phyloP scores from a whole-genome alignment of 164 flowering plant species.

The Tetrastigma voinierianum region DNA sequence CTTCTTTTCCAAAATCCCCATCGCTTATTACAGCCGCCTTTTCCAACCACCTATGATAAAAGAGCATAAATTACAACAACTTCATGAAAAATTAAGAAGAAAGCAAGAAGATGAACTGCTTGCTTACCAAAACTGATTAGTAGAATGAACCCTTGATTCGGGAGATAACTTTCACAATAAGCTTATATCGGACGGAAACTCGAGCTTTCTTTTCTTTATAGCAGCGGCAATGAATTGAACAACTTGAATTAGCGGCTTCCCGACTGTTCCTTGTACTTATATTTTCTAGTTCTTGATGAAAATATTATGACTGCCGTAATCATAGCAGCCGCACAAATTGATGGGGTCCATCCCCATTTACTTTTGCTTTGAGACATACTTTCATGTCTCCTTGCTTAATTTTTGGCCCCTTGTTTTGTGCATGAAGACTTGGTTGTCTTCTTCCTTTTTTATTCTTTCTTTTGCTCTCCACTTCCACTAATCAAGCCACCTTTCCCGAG shows the following conservation, averaged over 20 bases:
- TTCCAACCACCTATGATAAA: conserved; percentile 27
- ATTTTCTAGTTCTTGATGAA: conserved; percentile 15
- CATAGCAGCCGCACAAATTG: conserved; percentile 18
- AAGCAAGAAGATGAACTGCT: too few relatives aligned
- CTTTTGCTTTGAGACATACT: too few relatives aligned
- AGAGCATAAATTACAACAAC: neutral
- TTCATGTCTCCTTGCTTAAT: too few relatives aligned
- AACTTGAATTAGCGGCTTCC: conserved; percentile 28
- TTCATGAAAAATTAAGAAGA: too few relatives aligned
- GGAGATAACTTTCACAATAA: neutral
- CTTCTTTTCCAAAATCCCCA: conserved; percentile 1
- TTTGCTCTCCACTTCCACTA: too few relatives aligned
- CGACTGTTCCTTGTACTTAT: conserved; percentile 20
- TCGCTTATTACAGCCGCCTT: conserved; percentile 19
- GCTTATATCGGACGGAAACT: conserved; percentile 11
- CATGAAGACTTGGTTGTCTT: too few relatives aligned
- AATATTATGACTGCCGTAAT: conserved; percentile 15
- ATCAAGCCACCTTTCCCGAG: too few relatives aligned
- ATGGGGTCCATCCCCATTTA: too few relatives aligned
- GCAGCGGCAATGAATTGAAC: conserved; percentile 21
- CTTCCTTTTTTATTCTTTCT: too few relatives aligned
- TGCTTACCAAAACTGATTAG: neutral
- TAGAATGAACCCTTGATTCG: neutral
- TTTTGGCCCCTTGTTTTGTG: too few relatives aligned
- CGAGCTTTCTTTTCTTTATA: conserved; percentile 19